These are phyloP conservation scores for Tulasnella calospora DNA, from an alignment of 768 basidiomycete species.

Conservation along the genomic window DNA sequence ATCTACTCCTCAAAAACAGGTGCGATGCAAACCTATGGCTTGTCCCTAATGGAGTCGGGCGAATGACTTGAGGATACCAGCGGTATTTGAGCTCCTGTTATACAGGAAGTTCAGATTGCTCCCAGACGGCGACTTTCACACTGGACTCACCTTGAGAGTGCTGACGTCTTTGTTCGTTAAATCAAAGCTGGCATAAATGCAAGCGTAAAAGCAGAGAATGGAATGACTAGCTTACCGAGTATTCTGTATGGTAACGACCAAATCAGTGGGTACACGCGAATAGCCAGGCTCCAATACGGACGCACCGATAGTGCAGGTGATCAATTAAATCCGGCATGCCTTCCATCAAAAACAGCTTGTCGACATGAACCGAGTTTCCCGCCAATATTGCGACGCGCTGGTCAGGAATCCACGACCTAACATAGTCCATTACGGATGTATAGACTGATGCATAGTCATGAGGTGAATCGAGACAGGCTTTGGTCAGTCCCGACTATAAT, in stretches of 20 bases:
- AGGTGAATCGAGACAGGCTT: slow-evolving; percentile 69
- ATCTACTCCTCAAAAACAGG: too few species aligned
- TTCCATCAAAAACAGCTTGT: slow-evolving; percentile 62
- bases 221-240: slow-evolving; percentile 50
- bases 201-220: slow-evolving; percentile 1
- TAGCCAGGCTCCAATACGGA: slow-evolving; percentile 30
- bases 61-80: slow-evolving; percentile 53
- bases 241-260: slow-evolving; percentile 54
- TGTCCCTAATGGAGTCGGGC: slow-evolving; percentile 36
- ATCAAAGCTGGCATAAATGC: background rate
- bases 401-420: slow-evolving; percentile 79
- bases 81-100: slow-evolving; percentile 64
- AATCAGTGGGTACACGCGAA: slow-evolving; percentile 59
- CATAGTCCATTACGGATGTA: slow-evolving; percentile 61
- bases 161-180: slow-evolving; percentile 58
- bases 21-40: slow-evolving; percentile 62
- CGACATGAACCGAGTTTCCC: slow-evolving; percentile 82
- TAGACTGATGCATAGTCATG: slow-evolving; percentile 58
- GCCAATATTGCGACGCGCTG: slow-evolving; percentile 64
- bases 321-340: slow-evolving; percentile 78
- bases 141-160: slow-evolving; percentile 58
- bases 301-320: slow-evolving; percentile 42
- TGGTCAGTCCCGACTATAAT: slow-evolving; percentile 70
- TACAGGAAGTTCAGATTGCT: background rate
- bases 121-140: background rate